These are phyloP conservation scores for Nakaseomyces kungkrabaensis DNA, from an alignment of 1,139 yeast genomes.

Conservation along the genomic window DNA sequence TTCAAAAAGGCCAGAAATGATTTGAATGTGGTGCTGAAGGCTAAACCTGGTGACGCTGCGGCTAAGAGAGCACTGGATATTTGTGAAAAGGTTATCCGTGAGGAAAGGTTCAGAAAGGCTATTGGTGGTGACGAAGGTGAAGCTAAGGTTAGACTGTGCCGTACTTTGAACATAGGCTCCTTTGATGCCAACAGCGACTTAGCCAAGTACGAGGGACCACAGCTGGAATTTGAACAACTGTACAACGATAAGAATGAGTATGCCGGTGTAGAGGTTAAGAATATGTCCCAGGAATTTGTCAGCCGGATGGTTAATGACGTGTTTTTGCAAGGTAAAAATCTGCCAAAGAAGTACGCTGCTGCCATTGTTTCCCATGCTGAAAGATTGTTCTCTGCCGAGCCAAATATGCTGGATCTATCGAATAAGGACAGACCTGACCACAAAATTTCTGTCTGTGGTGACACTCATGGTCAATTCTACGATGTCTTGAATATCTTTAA, in stretches of 20 bases:
- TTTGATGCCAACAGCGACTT: conserved; percentile 28
- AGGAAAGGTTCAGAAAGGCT: conserved; percentile 77
- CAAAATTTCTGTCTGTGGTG: conserved; percentile 81
- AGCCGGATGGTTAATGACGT: conserved; percentile 48
- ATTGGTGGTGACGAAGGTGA: conserved; percentile 56
- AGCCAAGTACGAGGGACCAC: conserved; percentile 54
- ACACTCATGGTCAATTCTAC: conserved; percentile 93
- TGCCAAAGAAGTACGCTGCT: conserved; percentile 76
- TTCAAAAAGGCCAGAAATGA: conserved; percentile 68
- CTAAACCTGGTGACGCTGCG: conserved; percentile 59
- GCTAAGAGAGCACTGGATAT: conserved; percentile 58
- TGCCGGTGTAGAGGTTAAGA: conserved; percentile 24
- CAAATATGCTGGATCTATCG: conserved; percentile 64
- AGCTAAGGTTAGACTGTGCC: conserved; percentile 33
- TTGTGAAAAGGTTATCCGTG: conserved; percentile 57
- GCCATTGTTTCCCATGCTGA: conserved; percentile 72
- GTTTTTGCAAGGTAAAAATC: conserved; percentile 61
- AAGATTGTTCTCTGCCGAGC: conserved; percentile 53
- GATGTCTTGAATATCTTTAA: conserved; percentile 76
- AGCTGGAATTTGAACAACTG: conserved; percentile 36
- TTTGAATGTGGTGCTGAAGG: conserved; percentile 52
- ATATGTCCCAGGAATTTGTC: conserved; percentile 45
- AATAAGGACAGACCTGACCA: conserved; percentile 29
- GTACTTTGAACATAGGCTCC: conserved; percentile 44
- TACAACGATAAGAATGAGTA: conserved; percentile 26